These are phyloP conservation scores for Phaffomyces opuntiae DNA, from an alignment of 805 yeast genomes.

Conservation along the genomic window DNA sequence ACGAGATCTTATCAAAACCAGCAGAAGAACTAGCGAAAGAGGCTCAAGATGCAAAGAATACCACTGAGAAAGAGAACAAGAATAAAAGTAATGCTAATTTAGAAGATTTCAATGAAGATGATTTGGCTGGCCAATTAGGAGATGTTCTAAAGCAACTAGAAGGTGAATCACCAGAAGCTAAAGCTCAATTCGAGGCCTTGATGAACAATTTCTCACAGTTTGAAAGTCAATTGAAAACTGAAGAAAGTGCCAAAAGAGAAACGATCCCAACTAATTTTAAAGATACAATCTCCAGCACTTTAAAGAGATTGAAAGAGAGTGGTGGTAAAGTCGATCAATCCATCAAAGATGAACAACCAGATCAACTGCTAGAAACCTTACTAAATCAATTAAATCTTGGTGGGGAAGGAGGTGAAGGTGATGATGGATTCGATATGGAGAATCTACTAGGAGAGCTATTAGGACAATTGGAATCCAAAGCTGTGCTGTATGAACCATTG, in stretches of 20 bases:
- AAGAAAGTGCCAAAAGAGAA: constrained; percentile 3
- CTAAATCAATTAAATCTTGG: constrained; percentile 51
- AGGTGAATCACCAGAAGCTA: constrained; percentile 46
- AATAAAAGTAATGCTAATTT: no score
- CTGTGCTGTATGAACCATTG: constrained; percentile 81
- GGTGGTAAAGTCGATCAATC: constrained; percentile 64
- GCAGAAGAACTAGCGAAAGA: constrained; percentile 13
- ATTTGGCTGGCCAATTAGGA: constrained; percentile 18
- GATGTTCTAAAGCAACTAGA: constrained; percentile 24
- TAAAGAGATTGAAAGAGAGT: constrained; percentile 70
- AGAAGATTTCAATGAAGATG: background rate
- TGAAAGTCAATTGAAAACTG: constrained; percentile 12
- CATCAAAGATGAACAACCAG: constrained; percentile 43
- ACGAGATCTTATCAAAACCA: constrained; percentile 52
- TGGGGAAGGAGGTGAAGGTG: constrained; percentile 31
- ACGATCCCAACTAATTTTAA: constrained; percentile 39
- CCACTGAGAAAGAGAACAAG: constrained; percentile 13
- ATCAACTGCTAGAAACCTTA: constrained; percentile 54
- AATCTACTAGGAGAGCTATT: constrained; percentile 66
- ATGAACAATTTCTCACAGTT: constrained; percentile 23
- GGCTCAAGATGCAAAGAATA: constrained; percentile 12
- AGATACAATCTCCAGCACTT: constrained; percentile 70
- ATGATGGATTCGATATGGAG: constrained; percentile 48
- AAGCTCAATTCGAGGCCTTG: constrained; percentile 42
- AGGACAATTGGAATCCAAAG: constrained; percentile 77